Evolutionary conservation across 2,329 filamentous ascomycete species (phyloP), one percentile per base, ranked within the genome.

Genomic region (Dryadomyces quercivorus): DNA sequence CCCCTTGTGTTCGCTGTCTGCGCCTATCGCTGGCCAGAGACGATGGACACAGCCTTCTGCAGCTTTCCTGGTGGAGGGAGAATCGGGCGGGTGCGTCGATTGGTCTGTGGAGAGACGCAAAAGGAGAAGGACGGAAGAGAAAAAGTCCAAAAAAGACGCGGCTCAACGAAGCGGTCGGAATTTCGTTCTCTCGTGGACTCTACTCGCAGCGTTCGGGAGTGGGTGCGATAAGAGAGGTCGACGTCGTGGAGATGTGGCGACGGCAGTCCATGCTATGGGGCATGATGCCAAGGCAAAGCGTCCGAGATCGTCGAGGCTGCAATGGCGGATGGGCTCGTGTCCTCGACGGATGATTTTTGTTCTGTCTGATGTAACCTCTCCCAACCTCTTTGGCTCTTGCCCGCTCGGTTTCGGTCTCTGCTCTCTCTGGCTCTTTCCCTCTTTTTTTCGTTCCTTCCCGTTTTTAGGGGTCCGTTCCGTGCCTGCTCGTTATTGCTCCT

Each of bases 221-320:
- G 44, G 18, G 12, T 46, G 44, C 44, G 20, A 46, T 46, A 22
- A 21, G 20, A 18, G 44, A 46, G 20, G 18, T 18, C 18, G 44
- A 22, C 18, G 44, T 21, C 44, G 44, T 21, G 44, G 20, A 54
- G 42, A 49, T 9, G 48, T 36, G 52, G 44, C 48, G 49, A 38
- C 50, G 54, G 50, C 42, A 26, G 54, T 50, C 40, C 54, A 50
- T 45, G 26, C 50, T 31, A 49, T 9, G 45, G 45, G 20, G 44
- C 50, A 50, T 43, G 22, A 44, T 45, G 45, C 38, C 49, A 36
- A 49, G 44, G 36, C 36, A 22, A 40, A 40, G 10, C 10, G 10
- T 40, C 36, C 6, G 36, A 40, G 36, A 40, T 42, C 20, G 36
- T 42, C 36, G 36, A 43, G 21, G 36, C 36, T 40, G 36, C 15